A percentile compares a stretch with the other conserved stretches of the same genome.
phyloP scores from a whole-genome alignment of 2,329 filamentous ascomycete species.

The Stagonosporopsis rhizophila region DNA sequence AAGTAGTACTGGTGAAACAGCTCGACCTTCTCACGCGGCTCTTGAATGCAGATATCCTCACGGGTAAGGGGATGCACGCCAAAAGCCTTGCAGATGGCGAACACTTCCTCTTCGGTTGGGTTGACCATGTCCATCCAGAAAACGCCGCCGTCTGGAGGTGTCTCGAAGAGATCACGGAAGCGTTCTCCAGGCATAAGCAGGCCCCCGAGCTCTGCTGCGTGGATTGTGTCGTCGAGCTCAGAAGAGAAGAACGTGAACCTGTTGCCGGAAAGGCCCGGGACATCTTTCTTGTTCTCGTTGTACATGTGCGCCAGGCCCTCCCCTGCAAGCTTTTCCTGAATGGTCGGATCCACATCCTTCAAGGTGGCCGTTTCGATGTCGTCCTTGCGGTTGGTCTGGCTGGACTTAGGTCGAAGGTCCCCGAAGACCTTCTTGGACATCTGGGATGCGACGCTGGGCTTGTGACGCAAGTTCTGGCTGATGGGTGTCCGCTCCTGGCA shows the following conservation, averaged over 20 bases:
- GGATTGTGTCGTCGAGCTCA: constrained; percentile 90
- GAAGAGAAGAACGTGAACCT: constrained; percentile 98
- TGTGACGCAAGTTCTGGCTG: constrained; percentile 50
- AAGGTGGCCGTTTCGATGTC: constrained; percentile 41
- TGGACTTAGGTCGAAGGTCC: constrained; percentile 62
- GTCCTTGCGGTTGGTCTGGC: constrained; percentile 46
- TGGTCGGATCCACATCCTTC: constrained; percentile 39
- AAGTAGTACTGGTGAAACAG: constrained; percentile 98
- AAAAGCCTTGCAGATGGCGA: constrained; percentile 89
- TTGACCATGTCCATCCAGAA: constrained; percentile 98
- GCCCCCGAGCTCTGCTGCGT: constrained; percentile 86
- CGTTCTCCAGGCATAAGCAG: constrained; percentile 88
- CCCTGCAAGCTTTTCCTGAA: constrained; percentile 55
- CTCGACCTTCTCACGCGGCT: constrained; percentile 97
- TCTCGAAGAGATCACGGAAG: constrained; percentile 84
- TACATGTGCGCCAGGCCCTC: constrained; percentile 47
- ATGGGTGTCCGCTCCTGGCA: constrained; percentile 57
- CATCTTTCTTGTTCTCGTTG: constrained; percentile 36
- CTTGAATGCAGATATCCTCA: constrained; percentile 94
- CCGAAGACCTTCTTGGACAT: constrained; percentile 66
- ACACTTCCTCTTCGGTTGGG: constrained; percentile 86
- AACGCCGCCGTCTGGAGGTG: constrained; percentile 76
- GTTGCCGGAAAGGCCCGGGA: constrained; percentile 65
- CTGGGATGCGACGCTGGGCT: constrained; percentile 42
- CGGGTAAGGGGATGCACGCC: constrained; percentile 94